Base-by-base conservation (phyloP, 202 grass and related monocot species). In the Cymbopogon flexuosus region DNA sequence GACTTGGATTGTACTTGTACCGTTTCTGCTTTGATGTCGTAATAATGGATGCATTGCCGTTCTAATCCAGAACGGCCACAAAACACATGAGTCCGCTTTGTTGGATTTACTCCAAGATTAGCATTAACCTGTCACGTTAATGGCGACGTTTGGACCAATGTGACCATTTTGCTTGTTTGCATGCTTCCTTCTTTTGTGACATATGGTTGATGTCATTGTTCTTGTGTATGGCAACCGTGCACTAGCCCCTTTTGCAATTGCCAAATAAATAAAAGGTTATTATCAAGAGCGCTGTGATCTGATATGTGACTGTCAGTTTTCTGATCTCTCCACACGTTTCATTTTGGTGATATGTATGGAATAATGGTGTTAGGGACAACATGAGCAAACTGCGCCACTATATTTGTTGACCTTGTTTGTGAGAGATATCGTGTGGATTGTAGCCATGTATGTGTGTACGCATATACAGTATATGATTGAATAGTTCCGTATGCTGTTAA, bases 111-210 rank as follows among this genome's bases (percentile, higher is more conserved):
- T 73, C 45, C 35, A 19, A 80, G 33, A 29, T 49, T 36, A 57
- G 68, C 33, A 79, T 72, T 71, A 84, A 70, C 14, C 47, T 58
- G 71, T 33, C 77, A 72, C 22, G 65, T 63, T 61, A 79, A 79
- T 16, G 62, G 60, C 46, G 74, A 78, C 74, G 65, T 37, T 60
- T 60, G 40, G 14, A 22, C 54, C 63, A 46, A 34, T 61, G 19
- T 30, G 35, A 18, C 64, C 27, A 3, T 63, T 45, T 71, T 65
- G 22, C 58, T 58, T 76, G 77, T 43, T 62, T 63, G 40, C 30
- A 36, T 67, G 61, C 47, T 5, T 81, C 22, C 66, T 9, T 31
- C 21, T 2, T 22, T 37, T 39, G 8, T 65, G 76, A 73, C 45
- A 15, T 39, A 10, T 57, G 57, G 14, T 64, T 36, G 59, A 35